Evolutionary conservation across 805 yeast species (phyloP), one percentile per base, ranked within the genome.

Genomic region (Pachysolen tannophilus): DNA sequence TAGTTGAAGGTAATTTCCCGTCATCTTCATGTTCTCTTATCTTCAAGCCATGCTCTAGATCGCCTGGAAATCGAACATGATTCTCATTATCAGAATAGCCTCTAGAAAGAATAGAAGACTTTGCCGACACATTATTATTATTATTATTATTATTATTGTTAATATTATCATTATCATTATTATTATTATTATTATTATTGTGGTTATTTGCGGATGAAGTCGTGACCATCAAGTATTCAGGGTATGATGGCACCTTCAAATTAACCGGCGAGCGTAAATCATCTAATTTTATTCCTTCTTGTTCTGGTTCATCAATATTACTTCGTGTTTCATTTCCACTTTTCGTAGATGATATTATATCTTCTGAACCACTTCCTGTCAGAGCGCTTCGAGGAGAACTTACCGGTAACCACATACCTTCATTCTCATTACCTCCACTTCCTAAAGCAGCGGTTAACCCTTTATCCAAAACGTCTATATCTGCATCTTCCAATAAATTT

Each of bases 161-260:
- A n/a, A n/a, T n/a, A n/a, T n/a, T n/a, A n/a, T n/a, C n/a, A n/a
- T n/a, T n/a, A n/a, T n/a, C n/a, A n/a, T n/a, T n/a, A n/a, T n/a
- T n/a, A n/a, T n/a, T n/a, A n/a, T n/a, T n/a, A n/a, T n/a, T n/a
- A n/a, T n/a, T n/a, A n/a, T n/a, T n/a, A n/a, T 25, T 29, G 14
- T 11, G 14, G 2, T 8, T 15, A 17, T 32, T 16, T 11, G 13
- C 24, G 6, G 23, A 28, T 16, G 33, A 15, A 28, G 34, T 41
- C 27, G 29, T 41, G 23, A 27, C 40, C 34, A 11, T 39, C 35
- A 35, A 43, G 19, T 20, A 39, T 20, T 26, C 44, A 26, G 20
- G 38, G 27, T 32, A 43, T 40, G 32, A 26, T 17, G 38, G 31
- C 14, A 30, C 40, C 32, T 39, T 32, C 23, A 32, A 28, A 20